These are phyloP conservation scores for Phytopythium cucurbitacearum DNA, from an alignment of 352 stramenopile genomes.

Conservation along the genomic window DNA sequence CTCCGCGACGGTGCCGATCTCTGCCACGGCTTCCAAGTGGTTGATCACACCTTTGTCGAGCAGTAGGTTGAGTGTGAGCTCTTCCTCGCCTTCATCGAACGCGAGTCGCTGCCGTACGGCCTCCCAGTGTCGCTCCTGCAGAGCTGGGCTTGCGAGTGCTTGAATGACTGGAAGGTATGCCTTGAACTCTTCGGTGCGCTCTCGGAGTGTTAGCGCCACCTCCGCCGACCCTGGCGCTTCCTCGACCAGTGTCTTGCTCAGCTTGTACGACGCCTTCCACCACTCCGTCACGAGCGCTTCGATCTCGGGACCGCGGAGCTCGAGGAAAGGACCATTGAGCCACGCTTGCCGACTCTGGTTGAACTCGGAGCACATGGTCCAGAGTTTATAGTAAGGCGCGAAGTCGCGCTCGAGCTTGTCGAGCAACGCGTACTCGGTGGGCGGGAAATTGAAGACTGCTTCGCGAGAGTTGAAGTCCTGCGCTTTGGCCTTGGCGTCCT, in stretches of 20 bases:
- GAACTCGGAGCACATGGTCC: constrained; percentile 95
- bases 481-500: constrained; percentile 88
- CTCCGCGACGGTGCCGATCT: constrained; percentile 89
- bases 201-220: constrained; percentile 83
- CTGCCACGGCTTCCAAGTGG: constrained; percentile 89
- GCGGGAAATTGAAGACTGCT: constrained; percentile 90
- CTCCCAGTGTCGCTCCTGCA: constrained; percentile 93
- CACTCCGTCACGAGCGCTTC: constrained; percentile 89
- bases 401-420: constrained; percentile 85
- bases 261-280: constrained; percentile 92
- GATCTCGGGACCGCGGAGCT: constrained; percentile 87
- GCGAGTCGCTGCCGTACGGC: constrained; percentile 87
- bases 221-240: constrained; percentile 83
- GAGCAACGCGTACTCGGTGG: constrained; percentile 89
- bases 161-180: constrained; percentile 92
- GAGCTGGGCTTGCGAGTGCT: constrained; percentile 85
- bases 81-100: constrained; percentile 81
- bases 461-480: constrained; percentile 92
- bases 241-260: constrained; percentile 89
- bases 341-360: constrained; percentile 88
- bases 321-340: constrained; percentile 90
- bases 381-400: constrained; percentile 91
- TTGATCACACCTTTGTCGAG: constrained; percentile 79
- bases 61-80: constrained; percentile 79
- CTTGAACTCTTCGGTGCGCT: constrained; percentile 91